These are phyloP conservation scores for Penicillium robsamsonii DNA, from an alignment of 495 filamentous ascomycete species.

Conservation along the genomic window DNA sequence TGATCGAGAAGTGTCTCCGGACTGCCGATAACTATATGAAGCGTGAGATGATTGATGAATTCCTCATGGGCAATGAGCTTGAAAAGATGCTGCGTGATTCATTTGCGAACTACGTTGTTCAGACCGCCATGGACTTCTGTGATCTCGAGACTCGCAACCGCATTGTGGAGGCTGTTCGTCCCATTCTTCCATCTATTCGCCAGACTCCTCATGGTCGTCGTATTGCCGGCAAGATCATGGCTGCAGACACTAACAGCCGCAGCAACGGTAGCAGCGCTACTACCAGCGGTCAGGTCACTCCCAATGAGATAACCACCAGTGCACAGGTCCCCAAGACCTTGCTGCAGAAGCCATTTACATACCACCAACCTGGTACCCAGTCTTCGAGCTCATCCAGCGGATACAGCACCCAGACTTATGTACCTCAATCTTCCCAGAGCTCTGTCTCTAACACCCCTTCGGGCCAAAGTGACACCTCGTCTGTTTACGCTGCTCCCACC, in stretches of 20 bases:
- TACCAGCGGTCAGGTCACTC: conserved; percentile 38
- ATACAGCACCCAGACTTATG: conserved; percentile 30
- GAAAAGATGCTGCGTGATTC: conserved; percentile 84
- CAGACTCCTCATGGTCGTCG: conserved; percentile 90
- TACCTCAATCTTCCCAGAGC: conserved; percentile 30
- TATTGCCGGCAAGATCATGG: conserved; percentile 77
- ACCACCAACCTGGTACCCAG: conserved; percentile 28
- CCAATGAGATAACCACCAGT: conserved; percentile 37
- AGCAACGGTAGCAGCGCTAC: conserved; percentile 37
- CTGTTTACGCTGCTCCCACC: conserved; percentile 28
- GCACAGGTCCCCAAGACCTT: conserved; percentile 35
- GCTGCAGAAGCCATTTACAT: conserved; percentile 34
- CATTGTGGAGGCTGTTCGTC: conserved; percentile 80
- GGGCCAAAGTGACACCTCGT: conserved; percentile 29
- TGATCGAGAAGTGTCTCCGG: conserved; percentile 95
- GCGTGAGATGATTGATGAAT: conserved; percentile 79
- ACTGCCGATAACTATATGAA: conserved; percentile 67
- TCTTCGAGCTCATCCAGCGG: conserved; percentile 22
- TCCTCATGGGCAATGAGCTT: conserved; percentile 70
- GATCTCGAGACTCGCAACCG: conserved; percentile 65
- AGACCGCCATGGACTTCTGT: conserved; percentile 89
- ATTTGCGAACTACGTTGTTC: conserved; percentile 95
- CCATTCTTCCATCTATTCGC: conserved; percentile 75
- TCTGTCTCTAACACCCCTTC: conserved; percentile 35
- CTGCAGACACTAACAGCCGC: conserved; percentile 37